A percentile compares a stretch with the other conserved stretches of the same genome.
These are phyloP conservation scores for Biancaea sappan DNA, from an alignment of 306 rosid genomes.

Conservation along the genomic window DNA sequence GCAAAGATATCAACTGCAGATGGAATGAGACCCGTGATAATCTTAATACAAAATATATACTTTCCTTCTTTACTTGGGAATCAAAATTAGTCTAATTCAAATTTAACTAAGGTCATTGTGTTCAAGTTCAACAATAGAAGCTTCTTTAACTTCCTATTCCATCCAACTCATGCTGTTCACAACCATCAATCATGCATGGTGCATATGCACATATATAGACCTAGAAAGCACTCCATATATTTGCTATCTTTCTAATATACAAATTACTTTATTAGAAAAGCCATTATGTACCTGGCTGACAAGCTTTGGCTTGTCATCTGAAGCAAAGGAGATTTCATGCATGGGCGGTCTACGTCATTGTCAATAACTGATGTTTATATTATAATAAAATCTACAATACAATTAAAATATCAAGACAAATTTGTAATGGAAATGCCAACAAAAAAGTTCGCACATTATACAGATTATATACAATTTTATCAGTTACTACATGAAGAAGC, in stretches of 20 bases:
- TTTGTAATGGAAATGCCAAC: background rate
- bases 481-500: conserved; percentile 3
- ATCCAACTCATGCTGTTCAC: conserved; percentile 12
- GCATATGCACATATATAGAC: background rate
- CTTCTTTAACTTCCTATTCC: background rate
- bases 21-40: conserved; percentile 33
- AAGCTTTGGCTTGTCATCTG: conserved; percentile 97
- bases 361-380: conserved; percentile 31
- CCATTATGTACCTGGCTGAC: conserved; percentile 87
- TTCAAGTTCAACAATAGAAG: background rate
- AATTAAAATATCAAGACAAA: conserved; percentile 15
- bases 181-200: conserved; percentile 17
- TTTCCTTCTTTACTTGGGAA: conserved; percentile 8
- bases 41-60: background rate
- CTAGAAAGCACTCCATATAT: background rate
- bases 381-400: conserved; percentile 6
- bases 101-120: conserved; percentile 26
- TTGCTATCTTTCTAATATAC: background rate
- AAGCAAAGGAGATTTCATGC: conserved; percentile 96
- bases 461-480: too few relatives aligned
- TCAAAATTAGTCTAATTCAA: conserved; percentile 20
- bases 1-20: conserved; percentile 92
- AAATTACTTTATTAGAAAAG: conserved; percentile 10
- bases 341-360: conserved; percentile 82
- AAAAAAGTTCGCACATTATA: background rate